Base-by-base conservation (phyloP, 2,329 filamentous ascomycete genomes). In the Epichloe baconii region DNA sequence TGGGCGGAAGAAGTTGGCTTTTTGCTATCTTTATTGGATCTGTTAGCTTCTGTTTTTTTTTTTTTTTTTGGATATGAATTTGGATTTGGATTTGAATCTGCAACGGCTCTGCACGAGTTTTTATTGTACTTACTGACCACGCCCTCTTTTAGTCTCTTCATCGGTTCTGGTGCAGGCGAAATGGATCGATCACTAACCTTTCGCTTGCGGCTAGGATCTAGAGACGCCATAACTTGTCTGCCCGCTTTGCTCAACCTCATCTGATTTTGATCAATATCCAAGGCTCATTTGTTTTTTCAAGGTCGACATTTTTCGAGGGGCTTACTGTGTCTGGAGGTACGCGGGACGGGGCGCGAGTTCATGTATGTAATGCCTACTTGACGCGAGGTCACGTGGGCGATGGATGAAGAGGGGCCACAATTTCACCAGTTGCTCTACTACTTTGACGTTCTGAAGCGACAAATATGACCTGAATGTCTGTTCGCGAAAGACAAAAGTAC, bases 1-100 rank as follows among this genome's bases (percentile, higher is more conserved):
- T 0, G 90, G 90, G 0, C 83, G 95, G 68, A 97, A 97, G 72
- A 97, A 97, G 50, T 78, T 88, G 19, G 86, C 78, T 95, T 80
- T 1, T 85, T 80, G 53, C 68, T 80, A 64, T 81, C 84, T 87
- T 47, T 56, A 10, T 8, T 26, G 11, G 12, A 17, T 48, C 12
- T 42, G n/a, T 26, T 38, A 11, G 21, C 95, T 80, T 1, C 84
- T 80, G 53, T 7, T 4, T 15, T 26, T 26, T 40, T 2, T 19
- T 1, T n/a, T 17, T 17, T 17, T 17, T 17, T 17, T 17, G 17
- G 17, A 17, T 17, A 17, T 17, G 17, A 17, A 17, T 17, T 17
- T 17, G 17, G 17, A 17, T 17, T 17, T 17, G 17, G 3, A 14
- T n/a, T 3, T 5, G 15, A 14, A 21, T 38, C 10, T 47, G n/a